Evolutionary conservation across 441 rosid genomes (phyloP).

Genomic region (Erodium trifolium): DNA sequence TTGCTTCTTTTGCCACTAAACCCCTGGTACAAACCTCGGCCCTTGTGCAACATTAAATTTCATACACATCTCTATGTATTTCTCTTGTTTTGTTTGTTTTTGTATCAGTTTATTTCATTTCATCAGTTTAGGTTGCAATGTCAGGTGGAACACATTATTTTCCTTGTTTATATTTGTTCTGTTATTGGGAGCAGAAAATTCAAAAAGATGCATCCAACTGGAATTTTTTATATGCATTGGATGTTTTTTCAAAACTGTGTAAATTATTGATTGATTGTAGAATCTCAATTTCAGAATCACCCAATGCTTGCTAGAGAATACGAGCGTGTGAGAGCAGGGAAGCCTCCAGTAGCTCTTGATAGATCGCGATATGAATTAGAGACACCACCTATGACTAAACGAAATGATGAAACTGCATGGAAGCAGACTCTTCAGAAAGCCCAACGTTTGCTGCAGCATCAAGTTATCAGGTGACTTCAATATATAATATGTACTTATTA

Average conservation of each 20-base stretch:
- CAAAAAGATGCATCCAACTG: background rate
- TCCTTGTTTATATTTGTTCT: background rate
- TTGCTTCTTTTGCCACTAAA: background rate
- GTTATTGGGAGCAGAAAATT: background rate
- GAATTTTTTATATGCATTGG: background rate
- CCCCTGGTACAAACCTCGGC: background rate
- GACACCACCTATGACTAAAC: constrained; percentile 49
- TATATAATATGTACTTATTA: background rate
- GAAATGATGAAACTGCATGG: constrained; percentile 84
- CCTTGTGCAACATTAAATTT: background rate
- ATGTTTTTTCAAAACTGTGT: background rate
- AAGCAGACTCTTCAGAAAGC: constrained; percentile 69
- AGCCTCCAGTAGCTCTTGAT: constrained; percentile 70
- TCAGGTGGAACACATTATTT: background rate
- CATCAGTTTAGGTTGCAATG: background rate
- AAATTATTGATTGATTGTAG: background rate
- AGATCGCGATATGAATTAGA: constrained; percentile 68
- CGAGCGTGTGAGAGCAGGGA: constrained; percentile 88
- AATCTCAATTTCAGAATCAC: constrained; percentile 44
- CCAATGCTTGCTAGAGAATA: constrained; percentile 81
- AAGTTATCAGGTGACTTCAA: constrained; percentile 47
- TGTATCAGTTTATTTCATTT: background rate
- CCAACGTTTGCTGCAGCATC: constrained; percentile 76
- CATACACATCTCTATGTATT: background rate
- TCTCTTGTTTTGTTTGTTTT: background rate